Evolutionary conservation across 495 filamentous ascomycete species (phyloP).

Genomic region (Aspergillus sclerotioniger): DNA sequence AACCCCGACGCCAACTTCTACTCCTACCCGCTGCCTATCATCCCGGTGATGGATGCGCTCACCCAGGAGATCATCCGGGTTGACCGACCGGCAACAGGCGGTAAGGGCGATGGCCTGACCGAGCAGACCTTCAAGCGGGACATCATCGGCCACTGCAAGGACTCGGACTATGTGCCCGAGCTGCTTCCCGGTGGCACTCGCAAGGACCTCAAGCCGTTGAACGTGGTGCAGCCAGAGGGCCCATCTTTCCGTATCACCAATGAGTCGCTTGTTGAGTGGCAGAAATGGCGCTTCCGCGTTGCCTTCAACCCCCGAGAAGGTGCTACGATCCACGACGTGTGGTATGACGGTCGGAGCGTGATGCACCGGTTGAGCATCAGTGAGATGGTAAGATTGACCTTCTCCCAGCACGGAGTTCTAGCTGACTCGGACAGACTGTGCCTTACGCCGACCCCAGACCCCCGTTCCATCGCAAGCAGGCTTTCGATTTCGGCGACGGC

Average conservation of each 20-base stretch:
- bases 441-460: slow-evolving; percentile 63
- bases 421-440: slow-evolving; percentile 47
- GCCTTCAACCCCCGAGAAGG: slow-evolving; percentile 69
- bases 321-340: slow-evolving; percentile 65
- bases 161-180: slow-evolving; percentile 68
- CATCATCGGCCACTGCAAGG: slow-evolving; percentile 46
- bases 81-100: slow-evolving; percentile 49
- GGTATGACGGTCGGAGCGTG: slow-evolving; percentile 70
- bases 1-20: slow-evolving; percentile 67
- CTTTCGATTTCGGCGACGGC: slow-evolving; percentile 71
- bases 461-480: slow-evolving; percentile 68
- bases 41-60: slow-evolving; percentile 70
- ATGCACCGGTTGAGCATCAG: slow-evolving; percentile 71
- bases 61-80: slow-evolving; percentile 62
- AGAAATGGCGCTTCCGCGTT: slow-evolving; percentile 69
- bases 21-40: slow-evolving; percentile 73
- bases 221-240: slow-evolving; percentile 76
- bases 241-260: slow-evolving; percentile 62
- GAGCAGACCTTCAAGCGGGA: slow-evolving; percentile 49
- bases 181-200: slow-evolving; percentile 55
- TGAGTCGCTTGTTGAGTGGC: slow-evolving; percentile 59
- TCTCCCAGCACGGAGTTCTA: not conserved
- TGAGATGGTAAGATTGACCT: slow-evolving; percentile 55
- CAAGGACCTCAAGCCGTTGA: slow-evolving; percentile 73
- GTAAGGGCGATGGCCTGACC: slow-evolving; percentile 37